Conservation (phyloP, 2,329 filamentous ascomycete genomes). For the Tolypocladium tundrense region DNA sequence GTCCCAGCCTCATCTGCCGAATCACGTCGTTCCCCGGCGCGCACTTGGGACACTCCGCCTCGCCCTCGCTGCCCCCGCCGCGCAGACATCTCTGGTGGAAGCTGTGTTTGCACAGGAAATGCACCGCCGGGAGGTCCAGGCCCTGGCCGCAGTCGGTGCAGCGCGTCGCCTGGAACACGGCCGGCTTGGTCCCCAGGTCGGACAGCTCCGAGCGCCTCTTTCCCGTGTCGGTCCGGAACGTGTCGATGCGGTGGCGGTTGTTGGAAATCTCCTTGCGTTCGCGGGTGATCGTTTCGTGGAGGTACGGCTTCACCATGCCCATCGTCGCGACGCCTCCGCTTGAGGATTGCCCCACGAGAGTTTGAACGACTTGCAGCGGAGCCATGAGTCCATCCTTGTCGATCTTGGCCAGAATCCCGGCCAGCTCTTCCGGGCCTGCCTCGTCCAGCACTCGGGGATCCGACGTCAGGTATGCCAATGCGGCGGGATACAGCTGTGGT, state of each 20-base stretch:
- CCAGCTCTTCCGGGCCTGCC: conserved; percentile 72
- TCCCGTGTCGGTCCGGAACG: conserved; percentile 75
- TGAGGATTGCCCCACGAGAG: conserved; percentile 54
- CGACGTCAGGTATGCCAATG: conserved; percentile 86
- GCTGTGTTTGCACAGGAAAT: conserved; percentile 94
- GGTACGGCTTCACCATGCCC: conserved; percentile 92
- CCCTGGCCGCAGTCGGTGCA: conserved; percentile 72
- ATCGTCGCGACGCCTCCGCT: conserved; percentile 69
- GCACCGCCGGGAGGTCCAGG: conserved; percentile 80
- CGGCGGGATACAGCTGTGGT: conserved; percentile 84
- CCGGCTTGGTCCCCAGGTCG: conserved; percentile 68
- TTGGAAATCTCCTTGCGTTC: conserved; percentile 75
- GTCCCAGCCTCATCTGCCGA: conserved; percentile 72
- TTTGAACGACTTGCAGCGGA: conserved; percentile 91
- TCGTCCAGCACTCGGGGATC: conserved; percentile 72
- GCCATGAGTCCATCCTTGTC: conserved; percentile 89
- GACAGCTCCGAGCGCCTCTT: conserved; percentile 69
- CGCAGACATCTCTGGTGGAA: conserved; percentile 86
- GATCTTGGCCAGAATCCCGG: conserved; percentile 72
- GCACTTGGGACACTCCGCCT: conserved; percentile 79
- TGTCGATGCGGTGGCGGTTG: conserved; percentile 72
- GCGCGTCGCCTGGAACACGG: conserved; percentile 81
- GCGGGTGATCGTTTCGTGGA: conserved; percentile 77
- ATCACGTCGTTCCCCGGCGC: conserved; percentile 78
- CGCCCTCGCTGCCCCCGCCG: conserved; percentile 40